Percentiles rank a stretch among this genome's conserved stretches.
Evolutionary conservation across 163 green algal species (phyloP).

Genomic region (Volvox carteri): DNA sequence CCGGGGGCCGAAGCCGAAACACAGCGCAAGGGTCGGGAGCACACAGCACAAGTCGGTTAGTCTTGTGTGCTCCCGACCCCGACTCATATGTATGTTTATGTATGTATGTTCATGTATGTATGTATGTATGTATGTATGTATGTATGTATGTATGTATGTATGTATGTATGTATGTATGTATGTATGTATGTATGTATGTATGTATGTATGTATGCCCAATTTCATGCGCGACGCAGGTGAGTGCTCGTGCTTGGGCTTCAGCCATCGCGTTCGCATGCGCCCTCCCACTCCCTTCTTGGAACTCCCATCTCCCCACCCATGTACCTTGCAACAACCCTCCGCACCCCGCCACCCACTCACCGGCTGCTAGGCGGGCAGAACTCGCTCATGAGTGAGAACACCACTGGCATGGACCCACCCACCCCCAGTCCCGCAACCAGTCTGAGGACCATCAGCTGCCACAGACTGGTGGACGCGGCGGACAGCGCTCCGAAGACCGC

Average conservation of each 20-base stretch:
- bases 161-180: too few species aligned
- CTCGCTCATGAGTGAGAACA: constrained; percentile 67
- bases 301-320: neutral
- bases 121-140: neutral
- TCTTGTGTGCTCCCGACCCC: too few species aligned
- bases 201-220: neutral
- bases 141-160: neutral
- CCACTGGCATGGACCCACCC: constrained; percentile 68
- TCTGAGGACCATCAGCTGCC: constrained; percentile 52
- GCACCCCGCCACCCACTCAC: neutral
- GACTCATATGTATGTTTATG: too few species aligned
- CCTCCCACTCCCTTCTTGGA: too few species aligned
- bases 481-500: constrained; percentile 65
- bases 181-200: neutral
- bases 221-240: too few species aligned
- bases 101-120: too few species aligned
- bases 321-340: neutral
- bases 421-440: constrained; percentile 67
- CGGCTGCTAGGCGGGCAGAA: constrained; percentile 55
- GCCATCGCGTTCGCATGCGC: too few species aligned
- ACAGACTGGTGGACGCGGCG: constrained; percentile 44
- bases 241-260: too few species aligned
- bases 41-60: too few species aligned
- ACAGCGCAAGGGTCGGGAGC: too few species aligned
- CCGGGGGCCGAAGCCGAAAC: too few species aligned